These are phyloP conservation scores for Trebouxia sp. DNA, from an alignment of 139 green algal genomes.

Conservation along the genomic window DNA sequence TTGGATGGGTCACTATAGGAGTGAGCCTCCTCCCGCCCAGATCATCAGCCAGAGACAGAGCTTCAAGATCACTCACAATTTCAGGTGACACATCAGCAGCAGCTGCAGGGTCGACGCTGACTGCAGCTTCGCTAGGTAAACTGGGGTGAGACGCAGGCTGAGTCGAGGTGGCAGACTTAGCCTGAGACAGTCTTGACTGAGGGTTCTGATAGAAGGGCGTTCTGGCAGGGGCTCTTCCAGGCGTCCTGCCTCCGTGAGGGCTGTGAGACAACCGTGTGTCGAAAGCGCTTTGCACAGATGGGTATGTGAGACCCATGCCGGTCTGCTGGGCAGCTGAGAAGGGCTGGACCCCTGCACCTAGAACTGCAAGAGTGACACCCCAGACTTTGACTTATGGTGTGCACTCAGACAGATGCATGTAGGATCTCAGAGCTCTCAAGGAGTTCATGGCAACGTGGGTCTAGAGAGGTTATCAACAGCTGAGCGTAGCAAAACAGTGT, in stretches of 20 bases:
- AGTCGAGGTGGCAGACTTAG: not conserved
- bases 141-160: not conserved
- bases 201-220: not conserved
- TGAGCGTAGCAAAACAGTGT: too few relatives aligned
- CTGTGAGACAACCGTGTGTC: not conserved
- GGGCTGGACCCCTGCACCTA: not conserved
- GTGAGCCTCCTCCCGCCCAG: not conserved
- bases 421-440: too few relatives aligned
- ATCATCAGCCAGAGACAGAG: not conserved
- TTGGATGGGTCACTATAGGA: not conserved
- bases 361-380: not conserved
- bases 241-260: slow-evolving; percentile 12
- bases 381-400: too few relatives aligned
- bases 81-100: too few relatives aligned
- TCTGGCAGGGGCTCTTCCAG: not conserved
- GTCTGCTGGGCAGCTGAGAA: not conserved
- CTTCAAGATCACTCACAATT: not conserved
- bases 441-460: too few relatives aligned
- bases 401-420: too few relatives aligned
- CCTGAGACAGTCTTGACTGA: not conserved
- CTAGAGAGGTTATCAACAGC: too few relatives aligned
- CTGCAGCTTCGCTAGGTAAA: not conserved
- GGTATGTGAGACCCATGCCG: not conserved
- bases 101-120: not conserved
- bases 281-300: not conserved